phyloP scores from a whole-genome alignment of 2,329 filamentous ascomycete species.

The Colletotrichum australisinense region DNA sequence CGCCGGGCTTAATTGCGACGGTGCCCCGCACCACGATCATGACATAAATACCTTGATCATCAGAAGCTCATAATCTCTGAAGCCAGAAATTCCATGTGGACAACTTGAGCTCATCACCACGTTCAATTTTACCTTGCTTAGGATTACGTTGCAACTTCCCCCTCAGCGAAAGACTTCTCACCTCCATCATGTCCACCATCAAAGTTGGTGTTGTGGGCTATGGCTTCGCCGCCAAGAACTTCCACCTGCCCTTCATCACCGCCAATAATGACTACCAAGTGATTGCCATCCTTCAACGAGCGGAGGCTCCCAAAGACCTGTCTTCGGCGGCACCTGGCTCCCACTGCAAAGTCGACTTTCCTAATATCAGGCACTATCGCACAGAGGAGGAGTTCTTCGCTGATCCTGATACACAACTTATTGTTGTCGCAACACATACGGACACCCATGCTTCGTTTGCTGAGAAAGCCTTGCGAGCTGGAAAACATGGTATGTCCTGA shows the following conservation, averaged over 20 bases:
- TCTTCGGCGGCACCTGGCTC: constrained; percentile 44
- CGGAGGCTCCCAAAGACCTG: constrained; percentile 47
- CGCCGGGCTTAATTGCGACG: neutral
- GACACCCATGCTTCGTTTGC: constrained; percentile 62
- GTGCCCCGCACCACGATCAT: neutral
- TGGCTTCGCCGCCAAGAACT: constrained; percentile 58
- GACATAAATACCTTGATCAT: neutral
- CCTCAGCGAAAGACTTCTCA: no score
- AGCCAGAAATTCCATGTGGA: neutral
- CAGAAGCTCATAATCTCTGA: neutral
- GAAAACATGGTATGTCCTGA: constrained; percentile 62
- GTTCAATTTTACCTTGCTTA: no score
- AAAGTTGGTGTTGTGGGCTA: constrained; percentile 64
- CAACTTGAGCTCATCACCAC: accelerated
- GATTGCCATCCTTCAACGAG: constrained; percentile 60
- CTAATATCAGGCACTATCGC: constrained; percentile 65
- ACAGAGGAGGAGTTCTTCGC: constrained; percentile 69
- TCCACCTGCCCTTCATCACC: constrained; percentile 62
- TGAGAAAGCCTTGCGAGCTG: constrained; percentile 65
- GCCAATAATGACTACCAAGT: constrained; percentile 58
- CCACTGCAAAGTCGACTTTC: constrained; percentile 62
- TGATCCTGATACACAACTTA: constrained; percentile 68
- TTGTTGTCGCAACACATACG: constrained; percentile 69
- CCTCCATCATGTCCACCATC: constrained; percentile 42
- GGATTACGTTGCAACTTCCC: no score